Conservation (phyloP, 495 filamentous ascomycete species). For the Penicilliopsis zonata region DNA sequence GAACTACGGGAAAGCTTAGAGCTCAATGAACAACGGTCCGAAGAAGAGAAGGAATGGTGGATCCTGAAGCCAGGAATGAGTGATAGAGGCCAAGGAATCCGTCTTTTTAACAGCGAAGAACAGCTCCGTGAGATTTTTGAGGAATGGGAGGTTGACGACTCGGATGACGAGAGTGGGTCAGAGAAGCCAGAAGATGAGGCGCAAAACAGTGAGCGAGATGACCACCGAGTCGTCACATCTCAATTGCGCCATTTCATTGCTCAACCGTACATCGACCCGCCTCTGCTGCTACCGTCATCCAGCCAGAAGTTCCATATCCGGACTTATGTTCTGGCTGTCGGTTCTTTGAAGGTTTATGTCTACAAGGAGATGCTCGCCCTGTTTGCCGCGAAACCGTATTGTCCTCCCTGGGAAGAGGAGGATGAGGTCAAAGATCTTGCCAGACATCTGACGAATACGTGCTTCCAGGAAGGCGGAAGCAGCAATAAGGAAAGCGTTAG, state of each 20-base stretch:
- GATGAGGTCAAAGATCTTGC: slow-evolving; percentile 44
- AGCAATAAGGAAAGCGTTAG: slow-evolving; percentile 47
- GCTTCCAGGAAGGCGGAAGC: slow-evolving; percentile 56
- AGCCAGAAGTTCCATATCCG: slow-evolving; percentile 88
- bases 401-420: slow-evolving; percentile 25
- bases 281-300: slow-evolving; percentile 58
- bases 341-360: slow-evolving; percentile 70
- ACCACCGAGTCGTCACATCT: slow-evolving; percentile 58
- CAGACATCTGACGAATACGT: slow-evolving; percentile 86
- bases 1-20: slow-evolving; percentile 69
- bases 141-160: slow-evolving; percentile 64
- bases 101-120: slow-evolving; percentile 72
- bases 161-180: slow-evolving; percentile 24
- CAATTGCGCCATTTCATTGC: slow-evolving; percentile 93
- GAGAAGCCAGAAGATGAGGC: slow-evolving; percentile 23
- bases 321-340: slow-evolving; percentile 74
- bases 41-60: slow-evolving; percentile 75
- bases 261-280: slow-evolving; percentile 90
- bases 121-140: slow-evolving; percentile 78
- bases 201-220: slow-evolving; percentile 14
- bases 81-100: slow-evolving; percentile 85
- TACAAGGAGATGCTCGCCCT: slow-evolving; percentile 86
- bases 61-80: slow-evolving; percentile 97
- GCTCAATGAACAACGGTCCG: slow-evolving; percentile 40
- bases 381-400: slow-evolving; percentile 66